phyloP scores from a whole-genome alignment of 352 stramenopile species.

The Globisporangium parvum region DNA sequence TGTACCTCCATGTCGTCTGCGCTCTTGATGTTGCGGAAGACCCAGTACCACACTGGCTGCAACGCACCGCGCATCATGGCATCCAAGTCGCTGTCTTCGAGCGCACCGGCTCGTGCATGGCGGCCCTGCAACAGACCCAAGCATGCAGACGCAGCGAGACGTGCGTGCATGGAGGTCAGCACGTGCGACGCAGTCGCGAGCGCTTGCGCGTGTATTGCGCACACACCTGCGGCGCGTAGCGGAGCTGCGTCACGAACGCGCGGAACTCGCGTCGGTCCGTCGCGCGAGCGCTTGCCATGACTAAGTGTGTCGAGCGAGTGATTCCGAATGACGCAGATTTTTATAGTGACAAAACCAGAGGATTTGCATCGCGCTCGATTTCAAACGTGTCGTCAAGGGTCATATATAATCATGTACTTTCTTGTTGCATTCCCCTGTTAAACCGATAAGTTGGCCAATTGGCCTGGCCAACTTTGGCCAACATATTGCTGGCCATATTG shows the following conservation, averaged over 20 bases:
- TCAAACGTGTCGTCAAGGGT: no score
- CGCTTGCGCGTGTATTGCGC: background rate
- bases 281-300: background rate
- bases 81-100: conserved; percentile 41
- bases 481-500: no score
- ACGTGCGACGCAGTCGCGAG: no score
- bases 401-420: no score
- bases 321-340: background rate
- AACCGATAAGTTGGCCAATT: no score
- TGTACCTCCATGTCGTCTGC: conserved; percentile 29
- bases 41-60: conserved; percentile 30
- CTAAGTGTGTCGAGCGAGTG: no score
- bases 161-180: no score
- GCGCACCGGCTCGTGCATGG: conserved; percentile 18
- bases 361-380: no score
- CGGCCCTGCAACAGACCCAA: no score
- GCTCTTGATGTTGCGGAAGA: conserved; percentile 31
- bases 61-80: conserved; percentile 29
- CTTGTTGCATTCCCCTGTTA: no score
- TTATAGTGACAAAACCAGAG: background rate
- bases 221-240: conserved; percentile 33
- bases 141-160: no score
- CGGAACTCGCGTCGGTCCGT: conserved; percentile 30
- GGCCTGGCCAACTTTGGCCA: no score
- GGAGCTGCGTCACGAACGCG: conserved; percentile 34